Evolutionary conservation across 176 grass and related monocot genomes (phyloP).

Genomic region (Oryza glumipatula): DNA sequence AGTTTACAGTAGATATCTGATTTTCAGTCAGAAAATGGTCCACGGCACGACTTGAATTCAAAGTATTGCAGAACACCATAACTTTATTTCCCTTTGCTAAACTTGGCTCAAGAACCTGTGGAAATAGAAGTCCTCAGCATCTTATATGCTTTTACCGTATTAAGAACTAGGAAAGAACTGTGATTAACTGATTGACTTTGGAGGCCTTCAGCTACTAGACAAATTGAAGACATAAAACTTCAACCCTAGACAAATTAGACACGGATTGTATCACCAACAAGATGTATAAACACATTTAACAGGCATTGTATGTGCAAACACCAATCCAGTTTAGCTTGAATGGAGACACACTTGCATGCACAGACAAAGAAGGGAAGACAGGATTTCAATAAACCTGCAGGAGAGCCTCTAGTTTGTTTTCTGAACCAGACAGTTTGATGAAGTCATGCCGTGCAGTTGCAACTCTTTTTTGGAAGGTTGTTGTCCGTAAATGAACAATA

Average conservation of each 20-base stretch:
- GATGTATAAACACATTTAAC: background rate
- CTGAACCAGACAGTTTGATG: conserved; percentile 84
- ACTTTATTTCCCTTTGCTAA: conserved; percentile 91
- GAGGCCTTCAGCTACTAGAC: background rate
- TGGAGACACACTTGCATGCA: background rate
- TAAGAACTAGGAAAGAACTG: background rate
- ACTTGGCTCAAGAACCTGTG: conserved; percentile 96
- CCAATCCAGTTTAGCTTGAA: conserved; percentile 6
- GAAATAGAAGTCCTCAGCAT: conserved; percentile 11
- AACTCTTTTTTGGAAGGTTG: conserved; percentile 89
- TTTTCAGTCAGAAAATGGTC: conserved; percentile 95
- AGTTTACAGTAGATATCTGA: conserved; percentile 95
- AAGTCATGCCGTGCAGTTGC: conserved; percentile 97
- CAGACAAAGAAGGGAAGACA: conserved; percentile 2
- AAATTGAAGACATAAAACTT: background rate
- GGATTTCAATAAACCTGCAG: conserved; percentile 64
- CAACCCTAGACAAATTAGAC: background rate
- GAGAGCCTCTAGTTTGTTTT: conserved; percentile 98
- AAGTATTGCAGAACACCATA: conserved; percentile 98
- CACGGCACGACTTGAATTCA: conserved; percentile 95
- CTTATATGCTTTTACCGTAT: background rate
- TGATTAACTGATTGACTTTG: background rate
- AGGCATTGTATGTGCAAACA: conserved; percentile 3
- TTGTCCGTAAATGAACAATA: conserved; percentile 88
- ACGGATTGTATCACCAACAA: background rate